These are phyloP conservation scores for Aureobasidium melanogenum DNA, from an alignment of 2,329 filamentous ascomycete species.

Conservation along the genomic window DNA sequence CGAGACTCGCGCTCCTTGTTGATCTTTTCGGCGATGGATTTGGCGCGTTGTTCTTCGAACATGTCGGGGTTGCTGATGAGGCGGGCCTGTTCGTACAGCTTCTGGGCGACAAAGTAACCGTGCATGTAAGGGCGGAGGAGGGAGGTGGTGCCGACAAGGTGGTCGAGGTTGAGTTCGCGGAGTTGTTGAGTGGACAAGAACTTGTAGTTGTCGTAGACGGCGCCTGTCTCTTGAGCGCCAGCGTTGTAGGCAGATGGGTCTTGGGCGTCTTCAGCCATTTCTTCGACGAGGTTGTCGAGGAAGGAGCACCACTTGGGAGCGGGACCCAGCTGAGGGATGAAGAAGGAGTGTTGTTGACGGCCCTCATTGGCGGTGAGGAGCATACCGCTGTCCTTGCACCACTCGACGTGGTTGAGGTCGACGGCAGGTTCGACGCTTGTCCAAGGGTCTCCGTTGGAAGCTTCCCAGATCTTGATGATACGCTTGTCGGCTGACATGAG, in stretches of 20 bases:
- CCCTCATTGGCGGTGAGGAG: conserved; percentile 94
- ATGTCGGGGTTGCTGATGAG: conserved; percentile 90
- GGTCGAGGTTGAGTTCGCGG: conserved; percentile 73
- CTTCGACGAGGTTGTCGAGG: conserved; percentile 94
- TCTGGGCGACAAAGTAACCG: conserved; percentile 93
- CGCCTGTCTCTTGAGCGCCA: conserved; percentile 44
- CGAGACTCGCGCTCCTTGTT: conserved; percentile 93
- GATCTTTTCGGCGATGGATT: conserved; percentile 88
- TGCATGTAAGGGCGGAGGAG: conserved; percentile 96
- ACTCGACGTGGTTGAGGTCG: conserved; percentile 88
- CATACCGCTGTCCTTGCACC: conserved; percentile 90
- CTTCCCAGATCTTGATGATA: conserved; percentile 96
- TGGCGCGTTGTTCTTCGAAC: conserved; percentile 84
- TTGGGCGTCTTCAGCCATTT: conserved; percentile 80
- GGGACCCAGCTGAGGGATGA: conserved; percentile 85
- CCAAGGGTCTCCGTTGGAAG: conserved; percentile 75
- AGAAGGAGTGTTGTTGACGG: conserved; percentile 88
- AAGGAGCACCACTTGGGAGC: conserved; percentile 95
- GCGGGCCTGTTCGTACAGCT: conserved; percentile 88
- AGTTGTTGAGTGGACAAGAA: conserved; percentile 87
- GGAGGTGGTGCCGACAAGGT: conserved; percentile 83
- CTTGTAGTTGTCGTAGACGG: conserved; percentile 98
- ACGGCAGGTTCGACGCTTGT: conserved; percentile 92
- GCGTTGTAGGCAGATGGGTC: conserved; percentile 49
- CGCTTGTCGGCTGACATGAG: conserved; percentile 87